Percentiles rank a stretch among this genome's conserved stretches.
Evolutionary conservation across 2,329 filamentous ascomycete genomes (phyloP).

Genomic region (Onygena corvina): DNA sequence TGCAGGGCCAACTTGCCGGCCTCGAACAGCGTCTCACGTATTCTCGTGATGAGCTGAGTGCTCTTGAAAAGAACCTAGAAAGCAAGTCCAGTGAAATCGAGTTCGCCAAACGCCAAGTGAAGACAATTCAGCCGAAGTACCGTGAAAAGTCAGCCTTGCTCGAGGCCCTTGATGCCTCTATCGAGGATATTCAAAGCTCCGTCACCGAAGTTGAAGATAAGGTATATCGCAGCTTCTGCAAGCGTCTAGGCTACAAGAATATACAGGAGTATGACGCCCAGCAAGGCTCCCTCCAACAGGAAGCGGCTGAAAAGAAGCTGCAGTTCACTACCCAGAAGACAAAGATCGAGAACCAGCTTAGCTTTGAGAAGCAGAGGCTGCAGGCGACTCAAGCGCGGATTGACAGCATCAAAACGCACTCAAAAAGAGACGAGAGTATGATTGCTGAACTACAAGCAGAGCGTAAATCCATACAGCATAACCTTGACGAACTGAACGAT

Average conservation of each 20-base stretch:
- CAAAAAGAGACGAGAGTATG: slow-evolving; percentile 54
- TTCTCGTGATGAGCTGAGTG: slow-evolving; percentile 61
- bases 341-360: slow-evolving; percentile 48
- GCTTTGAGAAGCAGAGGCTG: slow-evolving; percentile 58
- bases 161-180: slow-evolving; percentile 46
- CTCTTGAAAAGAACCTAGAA: slow-evolving; percentile 67
- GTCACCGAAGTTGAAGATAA: slow-evolving; percentile 78
- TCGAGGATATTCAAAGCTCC: slow-evolving; percentile 47
- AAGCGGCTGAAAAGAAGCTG: slow-evolving; percentile 73
- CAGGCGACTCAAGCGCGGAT: slow-evolving; percentile 59
- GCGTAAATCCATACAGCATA: slow-evolving; percentile 61
- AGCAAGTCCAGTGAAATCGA: slow-evolving; percentile 75
- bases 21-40: slow-evolving; percentile 65
- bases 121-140: slow-evolving; percentile 66
- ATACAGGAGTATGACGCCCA: slow-evolving; percentile 90
- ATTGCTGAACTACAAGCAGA: slow-evolving; percentile 59
- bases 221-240: slow-evolving; percentile 76
- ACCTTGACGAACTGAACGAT: slow-evolving; percentile 59
- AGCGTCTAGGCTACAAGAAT: slow-evolving; percentile 70
- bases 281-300: slow-evolving; percentile 83
- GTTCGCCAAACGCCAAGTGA: slow-evolving; percentile 59
- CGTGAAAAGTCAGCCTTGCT: slow-evolving; percentile 59
- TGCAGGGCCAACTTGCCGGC: slow-evolving; percentile 67
- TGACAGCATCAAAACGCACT: slow-evolving; percentile 52
- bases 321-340: slow-evolving; percentile 71